Evolutionary conservation across 768 basidiomycete genomes (phyloP), one percentile per base, ranked within the genome.

Genomic region (Tulasnella sp.): DNA sequence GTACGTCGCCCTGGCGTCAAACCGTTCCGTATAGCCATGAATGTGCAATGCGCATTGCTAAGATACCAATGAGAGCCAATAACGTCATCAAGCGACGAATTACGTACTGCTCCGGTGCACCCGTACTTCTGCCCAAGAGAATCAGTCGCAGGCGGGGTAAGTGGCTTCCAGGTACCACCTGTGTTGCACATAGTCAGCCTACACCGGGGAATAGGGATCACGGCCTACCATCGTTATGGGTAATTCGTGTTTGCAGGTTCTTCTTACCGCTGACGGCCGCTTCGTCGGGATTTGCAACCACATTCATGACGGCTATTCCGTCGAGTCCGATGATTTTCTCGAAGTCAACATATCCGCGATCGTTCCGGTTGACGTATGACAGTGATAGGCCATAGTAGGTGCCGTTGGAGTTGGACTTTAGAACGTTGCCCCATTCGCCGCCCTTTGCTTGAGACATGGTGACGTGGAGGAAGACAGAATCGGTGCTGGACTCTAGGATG

Each of bases 361-460:
- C 71, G 66, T 99, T 84, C n/a, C 96, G 79, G 68, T 98, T 98
- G 55, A 87, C 96, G 63, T 91, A 77, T 63, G 88, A 84, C 36
- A 87, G 65, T 0, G 92, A 88, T 9, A 92, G 67, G 19, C 86
- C 83, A 67, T 91, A 99, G 73, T 96, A 97, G 0, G 96, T 99
- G 35, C 96, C 96, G 64, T 99, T 99, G 29, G 86, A 97, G 69
- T 99, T 98, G 27, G 93, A 96, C 69, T 94, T 94, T 59, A 91
- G 77, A 62, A 98, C 83, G 65, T 79, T 85, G 34, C 96, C 96
- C 83, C 86, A 98, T 66, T 74, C 85, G 2, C 83, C 86, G 19
- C 73, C 75, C 0, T 78, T 76, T 14, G 75, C 71, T 59, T 86
- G 81, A 17, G 87, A 88, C 74, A 87, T 94, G 0, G 96, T 98